Evolutionary conservation across 1,284 basidiomycete genomes (phyloP).

Genomic region (Pseudozyma tsukubaensis): DNA sequence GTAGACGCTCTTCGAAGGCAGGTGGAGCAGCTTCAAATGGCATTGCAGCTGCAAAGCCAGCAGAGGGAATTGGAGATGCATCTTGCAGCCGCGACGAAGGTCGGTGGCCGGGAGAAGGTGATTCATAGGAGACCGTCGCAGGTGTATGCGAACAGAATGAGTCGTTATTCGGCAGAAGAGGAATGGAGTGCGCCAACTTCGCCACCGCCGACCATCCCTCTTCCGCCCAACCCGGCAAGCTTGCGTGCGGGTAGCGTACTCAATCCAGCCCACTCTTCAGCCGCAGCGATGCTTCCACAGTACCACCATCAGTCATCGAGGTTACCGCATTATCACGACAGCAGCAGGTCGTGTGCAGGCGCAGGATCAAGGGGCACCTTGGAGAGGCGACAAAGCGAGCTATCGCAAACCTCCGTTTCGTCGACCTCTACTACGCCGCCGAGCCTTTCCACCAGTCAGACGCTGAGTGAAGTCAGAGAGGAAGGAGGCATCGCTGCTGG

Average conservation of each 20-base stretch:
- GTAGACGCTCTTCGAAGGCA: conserved; percentile 35
- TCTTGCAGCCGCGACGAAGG: not conserved
- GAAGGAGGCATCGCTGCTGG: not conserved
- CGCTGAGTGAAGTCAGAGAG: not conserved
- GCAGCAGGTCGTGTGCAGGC: no score
- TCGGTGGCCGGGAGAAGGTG: not conserved
- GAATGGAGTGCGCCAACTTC: not conserved
- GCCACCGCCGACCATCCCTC: not conserved
- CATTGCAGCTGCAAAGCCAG: conserved; percentile 25
- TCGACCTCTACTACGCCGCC: conserved; percentile 1
- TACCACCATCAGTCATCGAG: not conserved
- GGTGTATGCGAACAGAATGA: not conserved
- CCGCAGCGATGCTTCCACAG: conserved; percentile 3
- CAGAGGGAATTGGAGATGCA: conserved; percentile 16
- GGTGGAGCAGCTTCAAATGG: conserved; percentile 50
- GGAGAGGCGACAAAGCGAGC: conserved; percentile 3
- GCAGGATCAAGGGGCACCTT: no score
- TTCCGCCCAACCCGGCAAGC: not conserved
- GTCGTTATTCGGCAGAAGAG: not conserved
- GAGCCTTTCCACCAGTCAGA: conserved; percentile 7
- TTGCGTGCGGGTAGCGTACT: not conserved
- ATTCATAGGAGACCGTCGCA: conserved; percentile 3
- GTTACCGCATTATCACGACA: not conserved
- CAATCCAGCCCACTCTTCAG: conserved; percentile 6
- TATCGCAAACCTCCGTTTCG: not conserved